Base-by-base conservation (phyloP, 805 yeast species). In the Scheffersomyces stipitis region DNA sequence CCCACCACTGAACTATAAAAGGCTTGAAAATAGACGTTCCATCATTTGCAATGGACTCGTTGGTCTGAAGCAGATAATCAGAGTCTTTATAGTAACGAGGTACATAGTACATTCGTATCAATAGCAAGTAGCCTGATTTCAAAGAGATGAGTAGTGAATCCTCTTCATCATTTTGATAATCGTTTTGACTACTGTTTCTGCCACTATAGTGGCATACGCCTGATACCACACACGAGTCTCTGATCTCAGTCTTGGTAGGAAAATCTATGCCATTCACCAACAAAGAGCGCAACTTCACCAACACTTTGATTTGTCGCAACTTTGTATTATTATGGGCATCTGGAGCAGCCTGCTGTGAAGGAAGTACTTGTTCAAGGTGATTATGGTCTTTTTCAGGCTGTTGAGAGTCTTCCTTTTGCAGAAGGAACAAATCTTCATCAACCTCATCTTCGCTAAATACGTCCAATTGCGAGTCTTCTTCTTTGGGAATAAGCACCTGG, bases 1-100 rank as follows among this genome's bases (percentile, higher is more conserved):
- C 64, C 79, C 78, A 74, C 78, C 77, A 73, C 43, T 74, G 78
- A 0, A 73, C 75, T 7, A 69, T 67, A 41, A 64, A 69, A 1
- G 78, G 78, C 27, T 59, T 60, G 42, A 49, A 59, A 4, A 64
- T 49, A 20, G 51, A 52, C 14, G 45, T 49, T 2, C 50, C 44
- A 8, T 42, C 20, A 31, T 33, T 33, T 30, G 20, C 16, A 2
- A 43, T 30, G 2, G 40, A 36, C 1, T 31, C 20, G 3, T 42
- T 41, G 2, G 46, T 33, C 15, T 46, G 51, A 3, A 30, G 26
- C 9, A 36, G 35, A 28, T 46, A 47, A 33, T 48, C 56, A 3
- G 57, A 47, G 29, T 62, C 70, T 14, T 46, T 43, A 31, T 51
- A 54, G 9, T 44, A 23, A 17, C 63, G 43, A 2, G 71, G 70